Percentiles rank a stretch among this genome's conserved stretches.
These are phyloP conservation scores for Cyberlindnera maritima DNA, from an alignment of 805 yeast genomes.

Conservation along the genomic window DNA sequence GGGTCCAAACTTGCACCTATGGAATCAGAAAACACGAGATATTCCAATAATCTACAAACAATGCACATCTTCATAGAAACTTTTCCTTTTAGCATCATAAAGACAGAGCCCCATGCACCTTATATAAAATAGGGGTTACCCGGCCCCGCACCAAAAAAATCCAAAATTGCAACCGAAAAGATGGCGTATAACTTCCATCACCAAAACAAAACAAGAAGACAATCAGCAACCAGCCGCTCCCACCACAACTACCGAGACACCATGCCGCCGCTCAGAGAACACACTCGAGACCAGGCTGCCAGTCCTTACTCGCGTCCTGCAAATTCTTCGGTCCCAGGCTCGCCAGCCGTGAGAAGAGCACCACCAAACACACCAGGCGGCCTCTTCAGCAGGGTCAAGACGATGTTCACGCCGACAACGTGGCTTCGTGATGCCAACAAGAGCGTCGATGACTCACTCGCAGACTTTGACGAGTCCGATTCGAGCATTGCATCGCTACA, in stretches of 20 bases:
- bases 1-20: too few species aligned
- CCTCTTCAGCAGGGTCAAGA: constrained; percentile 25
- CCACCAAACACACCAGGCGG: constrained; percentile 24
- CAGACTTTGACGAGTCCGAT: constrained; percentile 13
- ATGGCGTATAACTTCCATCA: background rate
- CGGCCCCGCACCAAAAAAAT: background rate
- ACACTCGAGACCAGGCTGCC: constrained; percentile 15
- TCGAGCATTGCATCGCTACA: constrained; percentile 8
- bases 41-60: too few species aligned
- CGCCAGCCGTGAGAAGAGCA: constrained; percentile 41
- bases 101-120: too few species aligned
- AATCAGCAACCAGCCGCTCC: too few species aligned
- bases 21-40: too few species aligned
- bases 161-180: background rate
- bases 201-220: background rate
- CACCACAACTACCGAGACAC: background rate
- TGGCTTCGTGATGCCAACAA: constrained; percentile 13
- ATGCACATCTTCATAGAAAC: too few species aligned
- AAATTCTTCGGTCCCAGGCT: background rate
- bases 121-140: background rate
- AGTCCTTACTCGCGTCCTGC: constrained; percentile 21
- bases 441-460: constrained; percentile 9
- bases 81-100: too few species aligned
- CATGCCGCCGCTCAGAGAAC: constrained; percentile 15
- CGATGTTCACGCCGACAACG: constrained; percentile 25